These are phyloP conservation scores for Ceratocystis colombiana DNA, from an alignment of 2,329 filamentous ascomycete genomes.

Conservation along the genomic window DNA sequence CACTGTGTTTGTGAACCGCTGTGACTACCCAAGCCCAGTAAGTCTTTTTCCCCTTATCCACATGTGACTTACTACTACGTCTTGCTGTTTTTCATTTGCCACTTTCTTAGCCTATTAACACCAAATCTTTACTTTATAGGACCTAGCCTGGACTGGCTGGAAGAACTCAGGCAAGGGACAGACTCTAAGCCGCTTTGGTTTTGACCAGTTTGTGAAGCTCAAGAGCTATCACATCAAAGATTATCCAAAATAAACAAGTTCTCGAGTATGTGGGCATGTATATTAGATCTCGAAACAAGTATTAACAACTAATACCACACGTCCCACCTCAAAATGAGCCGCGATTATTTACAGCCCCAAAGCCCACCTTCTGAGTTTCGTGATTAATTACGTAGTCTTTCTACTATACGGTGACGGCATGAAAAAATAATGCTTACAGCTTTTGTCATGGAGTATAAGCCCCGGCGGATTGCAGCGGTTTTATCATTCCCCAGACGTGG, in stretches of 20 bases:
- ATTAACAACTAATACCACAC: background rate
- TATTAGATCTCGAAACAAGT: background rate
- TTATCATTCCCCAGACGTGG: no score
- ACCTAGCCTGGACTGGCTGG: slow-evolving; percentile 94
- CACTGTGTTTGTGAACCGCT: slow-evolving; percentile 91
- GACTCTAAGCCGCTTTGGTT: slow-evolving; percentile 80
- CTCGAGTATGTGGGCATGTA: background rate
- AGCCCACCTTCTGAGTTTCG: no score
- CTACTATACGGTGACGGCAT: no score
- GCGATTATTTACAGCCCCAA: no score
- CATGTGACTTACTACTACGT: slow-evolving; percentile 6
- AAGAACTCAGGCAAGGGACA: slow-evolving; percentile 92
- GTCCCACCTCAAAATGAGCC: background rate
- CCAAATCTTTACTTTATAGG: slow-evolving; percentile 39
- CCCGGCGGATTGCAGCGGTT: no score
- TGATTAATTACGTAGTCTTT: no score
- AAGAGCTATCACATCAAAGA: slow-evolving; percentile 95
- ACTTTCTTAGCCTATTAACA: slow-evolving; percentile 27
- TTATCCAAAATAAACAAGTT: slow-evolving; percentile 46
- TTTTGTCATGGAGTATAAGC: no score
- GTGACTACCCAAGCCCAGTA: slow-evolving; percentile 85
- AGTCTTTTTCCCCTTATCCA: slow-evolving; percentile 34
- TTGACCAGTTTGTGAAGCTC: slow-evolving; percentile 90
- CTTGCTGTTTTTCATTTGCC: slow-evolving; percentile 22
- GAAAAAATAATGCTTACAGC: no score